phyloP scores from a whole-genome alignment of 768 basidiomycete species.

The Dioszegia crocea region DNA sequence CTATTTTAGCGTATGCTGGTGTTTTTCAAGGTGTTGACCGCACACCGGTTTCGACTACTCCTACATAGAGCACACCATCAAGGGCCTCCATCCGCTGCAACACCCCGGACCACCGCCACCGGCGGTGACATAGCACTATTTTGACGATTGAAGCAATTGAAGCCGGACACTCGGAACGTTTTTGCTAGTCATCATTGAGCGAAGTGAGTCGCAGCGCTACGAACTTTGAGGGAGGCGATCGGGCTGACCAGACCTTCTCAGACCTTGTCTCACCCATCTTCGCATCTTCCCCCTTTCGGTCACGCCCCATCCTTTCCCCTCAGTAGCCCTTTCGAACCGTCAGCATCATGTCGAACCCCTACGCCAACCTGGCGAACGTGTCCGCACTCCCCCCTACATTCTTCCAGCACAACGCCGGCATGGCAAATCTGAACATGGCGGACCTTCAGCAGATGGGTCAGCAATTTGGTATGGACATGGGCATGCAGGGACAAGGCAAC shows the following conservation, averaged over 20 bases:
- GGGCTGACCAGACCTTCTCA: background rate
- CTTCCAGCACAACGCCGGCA: background rate
- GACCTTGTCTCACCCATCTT: background rate
- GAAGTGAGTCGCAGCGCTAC: no score
- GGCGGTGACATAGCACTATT: no score
- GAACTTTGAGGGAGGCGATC: no score
- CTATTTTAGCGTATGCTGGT: no score
- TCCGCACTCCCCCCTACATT: slow-evolving; percentile 2
- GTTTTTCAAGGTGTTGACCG: no score
- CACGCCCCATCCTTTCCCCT: background rate
- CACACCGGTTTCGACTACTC: no score
- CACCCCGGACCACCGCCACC: no score
- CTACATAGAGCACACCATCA: no score
- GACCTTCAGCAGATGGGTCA: slow-evolving; percentile 2
- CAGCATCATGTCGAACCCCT: slow-evolving; percentile 17
- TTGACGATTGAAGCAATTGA: background rate
- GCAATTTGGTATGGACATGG: background rate
- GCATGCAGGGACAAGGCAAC: background rate
- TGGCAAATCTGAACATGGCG: background rate
- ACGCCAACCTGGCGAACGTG: slow-evolving; percentile 1
- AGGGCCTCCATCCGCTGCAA: no score
- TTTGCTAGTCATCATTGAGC: background rate
- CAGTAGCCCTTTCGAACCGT: background rate
- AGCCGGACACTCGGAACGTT: background rate
- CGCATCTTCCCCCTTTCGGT: background rate